Base-by-base conservation (phyloP, 2,329 filamentous ascomycete species). In the Colletotrichum sp. region DNA sequence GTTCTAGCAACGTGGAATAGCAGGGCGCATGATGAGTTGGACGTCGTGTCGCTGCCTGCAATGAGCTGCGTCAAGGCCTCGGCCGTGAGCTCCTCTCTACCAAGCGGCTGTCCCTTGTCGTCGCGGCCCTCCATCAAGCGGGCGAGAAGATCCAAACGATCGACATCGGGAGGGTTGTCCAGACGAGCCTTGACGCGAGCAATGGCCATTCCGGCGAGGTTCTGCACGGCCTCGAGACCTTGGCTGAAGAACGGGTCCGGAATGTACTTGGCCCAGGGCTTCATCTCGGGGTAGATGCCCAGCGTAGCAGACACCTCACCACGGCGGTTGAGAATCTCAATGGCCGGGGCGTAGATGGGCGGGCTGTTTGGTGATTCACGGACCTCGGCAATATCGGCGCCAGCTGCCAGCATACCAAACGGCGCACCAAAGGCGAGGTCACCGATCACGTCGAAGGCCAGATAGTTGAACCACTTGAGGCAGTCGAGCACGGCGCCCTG, bases 51-150 rank as follows among this genome's bases (percentile, higher is more conserved):
- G 59, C 90, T 93, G 30, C 94, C 94, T 2, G 94, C 94, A 79
- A 96, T 98, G 57, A 98, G 90, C 84, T 98, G 96, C 0, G 96
- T 98, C 30, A 98, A 87, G 0, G 96, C 96, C 86, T 98, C 96
- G 44, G 95, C 95, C 0, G 95, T 98, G 69, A 98, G 89, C 83
- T 98, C 96, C 79, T 94, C 90, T 30, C 94, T 90, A 6, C 94
- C 93, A 0, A 98, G 90, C 13, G 92, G 93, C 75, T 95, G 88
- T 72, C 95, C 96, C 28, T 91, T 93, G 76, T 95, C 93, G 83
- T 98, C 95, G 72, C 94, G 93, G 64, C 95, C 95, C 85, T 98
- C 94, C 92, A 98, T 96, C 12, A 98, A 88, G 3, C 95, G 91
- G 2, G 94, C 93, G 6, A 98, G 92, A 2, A 98, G 90, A 81